Evolutionary conservation across 441 rosid species (phyloP).

Genomic region (Pelargonium myrrhifolium): DNA sequence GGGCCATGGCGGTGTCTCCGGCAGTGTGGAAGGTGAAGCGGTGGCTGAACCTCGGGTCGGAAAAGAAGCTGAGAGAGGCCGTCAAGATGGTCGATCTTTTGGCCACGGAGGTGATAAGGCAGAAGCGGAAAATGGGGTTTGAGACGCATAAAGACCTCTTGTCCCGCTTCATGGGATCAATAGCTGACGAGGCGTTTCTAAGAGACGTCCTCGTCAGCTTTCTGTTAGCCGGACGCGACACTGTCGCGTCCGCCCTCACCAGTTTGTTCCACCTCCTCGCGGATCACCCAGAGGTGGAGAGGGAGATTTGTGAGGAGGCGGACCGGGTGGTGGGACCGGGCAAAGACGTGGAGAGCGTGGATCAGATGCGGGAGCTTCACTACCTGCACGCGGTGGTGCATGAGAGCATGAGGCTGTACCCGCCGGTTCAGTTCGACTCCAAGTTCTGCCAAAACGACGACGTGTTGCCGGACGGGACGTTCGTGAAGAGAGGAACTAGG

Average conservation of each 20-base stretch:
- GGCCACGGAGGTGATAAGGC: conserved; percentile 33
- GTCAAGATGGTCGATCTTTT: conserved; percentile 37
- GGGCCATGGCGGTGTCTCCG: conserved; percentile 51
- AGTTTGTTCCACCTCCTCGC: conserved; percentile 32
- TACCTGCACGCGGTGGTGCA: conserved; percentile 34
- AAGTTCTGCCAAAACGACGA: conserved; percentile 38
- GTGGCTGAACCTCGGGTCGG: conserved; percentile 51
- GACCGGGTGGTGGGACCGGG: conserved; percentile 44
- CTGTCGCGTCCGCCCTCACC: conserved; percentile 21
- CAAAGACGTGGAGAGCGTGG: conserved; percentile 24
- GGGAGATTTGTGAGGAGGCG: conserved; percentile 25
- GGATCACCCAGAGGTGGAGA: conserved; percentile 21
- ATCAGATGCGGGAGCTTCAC: conserved; percentile 34
- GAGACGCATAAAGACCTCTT: too few species aligned
- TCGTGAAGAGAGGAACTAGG: conserved; percentile 32
- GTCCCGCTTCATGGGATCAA: background rate
- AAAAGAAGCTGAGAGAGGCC: conserved; percentile 46
- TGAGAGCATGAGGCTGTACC: conserved; percentile 51
- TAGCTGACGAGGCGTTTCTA: conserved; percentile 35
- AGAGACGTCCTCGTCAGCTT: too few species aligned
- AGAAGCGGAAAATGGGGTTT: conserved; percentile 26
- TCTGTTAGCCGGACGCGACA: too few species aligned
- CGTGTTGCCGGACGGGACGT: conserved; percentile 42
- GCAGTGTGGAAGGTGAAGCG: conserved; percentile 65
- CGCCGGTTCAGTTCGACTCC: conserved; percentile 51